A percentile compares a stretch with the other conserved stretches of the same genome.
phyloP scores from a whole-genome alignment of 768 basidiomycete species.

The Leccinum rimulosum region DNA sequence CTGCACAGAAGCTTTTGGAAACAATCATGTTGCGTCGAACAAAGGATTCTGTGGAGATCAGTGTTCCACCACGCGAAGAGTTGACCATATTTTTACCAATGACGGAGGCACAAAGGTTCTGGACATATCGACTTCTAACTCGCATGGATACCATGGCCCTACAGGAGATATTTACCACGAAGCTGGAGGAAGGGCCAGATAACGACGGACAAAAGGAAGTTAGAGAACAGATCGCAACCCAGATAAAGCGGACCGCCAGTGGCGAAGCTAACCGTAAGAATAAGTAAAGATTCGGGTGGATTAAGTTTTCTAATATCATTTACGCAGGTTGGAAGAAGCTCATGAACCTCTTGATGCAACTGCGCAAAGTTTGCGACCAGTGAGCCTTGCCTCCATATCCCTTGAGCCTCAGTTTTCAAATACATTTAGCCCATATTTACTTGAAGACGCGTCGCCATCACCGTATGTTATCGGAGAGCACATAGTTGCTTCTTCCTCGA shows the following conservation, averaged over 20 bases:
- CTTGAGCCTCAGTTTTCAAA: conserved; percentile 3
- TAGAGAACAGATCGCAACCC: conserved; percentile 36
- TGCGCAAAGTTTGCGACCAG: conserved; percentile 72
- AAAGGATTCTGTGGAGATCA: conserved; percentile 47
- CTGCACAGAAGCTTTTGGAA: conserved; percentile 47
- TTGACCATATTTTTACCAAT: conserved; percentile 55
- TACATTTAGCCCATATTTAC: conserved; percentile 47
- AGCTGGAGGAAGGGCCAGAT: conserved; percentile 26
- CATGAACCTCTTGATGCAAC: conserved; percentile 70
- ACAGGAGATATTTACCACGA: conserved; percentile 43
- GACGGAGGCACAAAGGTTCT: conserved; percentile 59
- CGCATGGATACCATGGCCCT: conserved; percentile 49
- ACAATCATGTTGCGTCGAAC: conserved; percentile 61
- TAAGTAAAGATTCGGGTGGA: background rate
- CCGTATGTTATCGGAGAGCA: conserved; percentile 55
- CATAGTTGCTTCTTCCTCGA: conserved; percentile 53
- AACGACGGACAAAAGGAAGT: conserved; percentile 41
- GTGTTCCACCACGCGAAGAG: conserved; percentile 57
- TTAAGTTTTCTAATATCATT: background rate
- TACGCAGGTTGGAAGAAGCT: conserved; percentile 50
- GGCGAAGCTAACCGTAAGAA: conserved; percentile 33
- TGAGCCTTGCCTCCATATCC: conserved; percentile 25
- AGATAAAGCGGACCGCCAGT: conserved; percentile 34
- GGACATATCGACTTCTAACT: conserved; percentile 56
- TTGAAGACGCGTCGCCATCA: conserved; percentile 47